Percentiles rank a stretch among this genome's conserved stretches.
Conservation (phyloP, 192 early-diverging fungal genomes). For the Mortierella hygrophila region DNA sequence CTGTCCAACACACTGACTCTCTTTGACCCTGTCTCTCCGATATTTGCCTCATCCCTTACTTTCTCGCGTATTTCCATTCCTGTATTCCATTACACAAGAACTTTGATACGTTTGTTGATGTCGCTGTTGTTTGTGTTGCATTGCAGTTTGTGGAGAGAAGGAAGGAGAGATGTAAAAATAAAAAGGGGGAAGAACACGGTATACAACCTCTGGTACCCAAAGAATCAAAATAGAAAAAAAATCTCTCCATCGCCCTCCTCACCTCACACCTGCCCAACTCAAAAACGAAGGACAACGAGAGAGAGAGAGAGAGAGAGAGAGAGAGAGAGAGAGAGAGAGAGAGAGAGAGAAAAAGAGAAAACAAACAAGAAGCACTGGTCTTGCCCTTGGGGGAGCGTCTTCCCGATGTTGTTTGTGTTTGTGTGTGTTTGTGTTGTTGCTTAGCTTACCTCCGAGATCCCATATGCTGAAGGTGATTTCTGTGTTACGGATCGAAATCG, state of each 20-base stretch:
- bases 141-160: background rate
- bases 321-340: background rate
- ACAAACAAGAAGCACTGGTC: background rate
- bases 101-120: background rate
- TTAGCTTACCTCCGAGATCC: constrained; percentile 89
- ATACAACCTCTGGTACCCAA: background rate
- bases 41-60: background rate
- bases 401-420: too few relatives aligned
- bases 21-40: background rate
- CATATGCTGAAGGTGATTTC: constrained; percentile 98
- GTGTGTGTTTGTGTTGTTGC: background rate
- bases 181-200: background rate
- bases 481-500: constrained; percentile 88
- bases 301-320: background rate
- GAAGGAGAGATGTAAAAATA: background rate
- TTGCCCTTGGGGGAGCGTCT: too few relatives aligned
- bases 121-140: background rate
- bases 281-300: background rate
- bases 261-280: background rate
- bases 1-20: background rate
- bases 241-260: background rate
- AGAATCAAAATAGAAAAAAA: background rate
- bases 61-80: background rate
- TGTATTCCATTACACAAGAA: constrained; percentile 13
- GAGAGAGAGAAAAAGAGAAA: background rate